Conservation (phyloP, 805 yeast genomes). For the Candida easanensis region DNA sequence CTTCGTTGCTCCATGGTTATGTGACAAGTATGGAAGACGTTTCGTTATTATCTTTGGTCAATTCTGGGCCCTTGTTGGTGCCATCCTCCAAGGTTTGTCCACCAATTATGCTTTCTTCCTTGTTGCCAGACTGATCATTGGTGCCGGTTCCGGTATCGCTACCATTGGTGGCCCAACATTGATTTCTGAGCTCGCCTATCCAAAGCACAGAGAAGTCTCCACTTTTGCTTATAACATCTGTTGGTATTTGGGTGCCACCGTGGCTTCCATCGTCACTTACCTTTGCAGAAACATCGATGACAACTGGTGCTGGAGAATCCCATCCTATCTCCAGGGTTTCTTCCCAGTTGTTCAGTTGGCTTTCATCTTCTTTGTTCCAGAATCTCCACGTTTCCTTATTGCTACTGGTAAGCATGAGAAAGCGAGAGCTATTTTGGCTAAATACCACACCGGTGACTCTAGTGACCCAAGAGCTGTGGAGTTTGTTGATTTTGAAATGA, state of each 20-base stretch:
- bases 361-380: slow-evolving; percentile 42
- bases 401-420: slow-evolving; percentile 39
- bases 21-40: too few relatives aligned
- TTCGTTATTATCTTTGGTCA: too few relatives aligned
- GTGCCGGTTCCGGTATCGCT: slow-evolving; percentile 43
- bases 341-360: slow-evolving; percentile 41
- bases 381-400: slow-evolving; percentile 46
- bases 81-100: too few relatives aligned
- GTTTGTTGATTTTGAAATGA: slow-evolving; percentile 37
- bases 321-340: slow-evolving; percentile 48
- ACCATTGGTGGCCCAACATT: slow-evolving; percentile 44
- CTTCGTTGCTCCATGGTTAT: too few relatives aligned
- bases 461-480: slow-evolving; percentile 20
- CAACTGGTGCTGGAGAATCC: slow-evolving; percentile 51
- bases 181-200: slow-evolving; percentile 49
- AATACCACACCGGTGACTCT: slow-evolving; percentile 36
- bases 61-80: too few relatives aligned
- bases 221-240: slow-evolving; percentile 46
- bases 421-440: slow-evolving; percentile 39
- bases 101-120: too few relatives aligned
- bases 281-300: slow-evolving; percentile 21
- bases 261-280: slow-evolving; percentile 49
- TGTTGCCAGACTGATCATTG: slow-evolving; percentile 41
- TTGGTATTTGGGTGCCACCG: slow-evolving; percentile 50
- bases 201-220: slow-evolving; percentile 37